phyloP scores from a whole-genome alignment of 2,329 filamentous ascomycete genomes.

The Nemania sp. region DNA sequence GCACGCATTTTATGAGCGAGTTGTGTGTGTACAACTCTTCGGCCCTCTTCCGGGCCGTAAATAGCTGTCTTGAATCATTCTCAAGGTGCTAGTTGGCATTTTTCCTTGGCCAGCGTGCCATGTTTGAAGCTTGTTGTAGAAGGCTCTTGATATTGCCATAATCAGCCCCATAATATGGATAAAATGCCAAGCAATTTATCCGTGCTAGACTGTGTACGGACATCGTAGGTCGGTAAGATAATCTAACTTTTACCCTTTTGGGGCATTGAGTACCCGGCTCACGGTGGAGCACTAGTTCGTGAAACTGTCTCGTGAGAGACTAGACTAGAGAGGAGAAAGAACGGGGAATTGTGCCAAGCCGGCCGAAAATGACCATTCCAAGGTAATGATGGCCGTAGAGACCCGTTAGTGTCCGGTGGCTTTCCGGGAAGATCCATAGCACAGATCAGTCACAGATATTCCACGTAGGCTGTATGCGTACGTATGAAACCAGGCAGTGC shows the following conservation, averaged over 20 bases:
- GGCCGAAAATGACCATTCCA: conserved; percentile 11
- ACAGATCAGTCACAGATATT: too few species aligned
- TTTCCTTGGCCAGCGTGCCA: conserved; percentile 7
- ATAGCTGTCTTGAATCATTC: neutral
- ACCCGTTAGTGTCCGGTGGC: conserved; percentile 4
- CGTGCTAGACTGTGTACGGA: conserved; percentile 15
- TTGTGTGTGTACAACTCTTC: conserved; percentile 10
- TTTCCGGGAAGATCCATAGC: conserved; percentile 4
- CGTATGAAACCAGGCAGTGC: too few species aligned
- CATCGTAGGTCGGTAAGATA: conserved; percentile 2
- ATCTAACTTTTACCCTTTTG: conserved; percentile 17
- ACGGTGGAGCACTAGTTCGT: conserved; percentile 6
- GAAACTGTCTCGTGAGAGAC: neutral
- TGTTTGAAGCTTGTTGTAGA: neutral
- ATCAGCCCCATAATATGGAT: conserved; percentile 14
- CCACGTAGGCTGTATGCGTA: too few species aligned
- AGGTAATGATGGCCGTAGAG: neutral
- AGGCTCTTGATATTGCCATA: neutral
- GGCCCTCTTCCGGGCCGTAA: conserved; percentile 10
- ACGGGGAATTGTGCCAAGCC: conserved; percentile 13
- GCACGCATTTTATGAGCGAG: conserved; percentile 2
- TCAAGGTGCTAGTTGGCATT: neutral
- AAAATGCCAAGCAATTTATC: conserved; percentile 19
- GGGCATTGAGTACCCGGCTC: conserved; percentile 17
- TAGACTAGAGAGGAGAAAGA: neutral